phyloP scores from a whole-genome alignment of 139 green algal species.

The Diplosphaera chodatii region DNA sequence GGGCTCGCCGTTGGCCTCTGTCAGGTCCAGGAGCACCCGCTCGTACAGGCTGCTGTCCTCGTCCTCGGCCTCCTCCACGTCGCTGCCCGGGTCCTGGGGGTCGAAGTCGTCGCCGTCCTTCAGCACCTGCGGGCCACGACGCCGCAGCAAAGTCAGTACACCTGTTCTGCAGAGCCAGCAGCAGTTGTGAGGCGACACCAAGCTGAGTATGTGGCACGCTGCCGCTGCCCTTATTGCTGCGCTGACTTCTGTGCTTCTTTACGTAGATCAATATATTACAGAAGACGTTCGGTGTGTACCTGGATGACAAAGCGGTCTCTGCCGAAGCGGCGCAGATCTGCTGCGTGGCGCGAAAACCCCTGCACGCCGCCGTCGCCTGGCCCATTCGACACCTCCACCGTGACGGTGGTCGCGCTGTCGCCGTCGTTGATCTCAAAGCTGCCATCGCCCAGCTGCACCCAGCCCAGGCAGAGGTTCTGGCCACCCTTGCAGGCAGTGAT shows the following conservation, averaged over 20 bases:
- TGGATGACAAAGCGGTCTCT: constrained; percentile 3
- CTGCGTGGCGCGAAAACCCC: neutral
- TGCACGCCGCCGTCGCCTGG: neutral
- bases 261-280: too few relatives aligned
- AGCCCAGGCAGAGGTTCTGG: too few relatives aligned
- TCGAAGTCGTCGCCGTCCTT: neutral
- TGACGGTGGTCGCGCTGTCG: neutral
- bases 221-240: too few relatives aligned
- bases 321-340: neutral
- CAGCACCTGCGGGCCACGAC: neutral
- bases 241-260: too few relatives aligned
- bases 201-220: too few relatives aligned
- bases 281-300: too few relatives aligned
- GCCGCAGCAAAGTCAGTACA: neutral
- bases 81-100: neutral
- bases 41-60: neutral
- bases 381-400: neutral
- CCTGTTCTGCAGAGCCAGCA: too few relatives aligned
- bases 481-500: too few relatives aligned
- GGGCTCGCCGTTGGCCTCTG: neutral
- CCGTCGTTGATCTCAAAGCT: neutral
- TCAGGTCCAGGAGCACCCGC: neutral
- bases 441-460: too few relatives aligned
- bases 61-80: neutral
- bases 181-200: too few relatives aligned